Evolutionary conservation across 1,139 yeast genomes (phyloP).

Genomic region (Zygoascus meyerae): DNA sequence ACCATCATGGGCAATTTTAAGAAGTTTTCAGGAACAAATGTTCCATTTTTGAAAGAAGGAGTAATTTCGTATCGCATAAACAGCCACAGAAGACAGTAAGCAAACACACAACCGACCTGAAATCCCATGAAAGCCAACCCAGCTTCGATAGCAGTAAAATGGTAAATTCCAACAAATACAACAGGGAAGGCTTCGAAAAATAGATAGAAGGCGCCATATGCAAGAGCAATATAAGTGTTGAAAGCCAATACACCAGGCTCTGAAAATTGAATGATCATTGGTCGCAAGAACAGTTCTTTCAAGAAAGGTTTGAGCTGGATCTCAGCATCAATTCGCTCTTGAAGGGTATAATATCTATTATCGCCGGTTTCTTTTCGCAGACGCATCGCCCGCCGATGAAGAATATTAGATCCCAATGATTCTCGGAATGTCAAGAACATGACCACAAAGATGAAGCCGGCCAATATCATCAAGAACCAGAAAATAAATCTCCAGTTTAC

Average conservation of each 20-base stretch:
- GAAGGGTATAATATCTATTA: slow-evolving; percentile 32
- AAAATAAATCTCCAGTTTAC: slow-evolving; percentile 38
- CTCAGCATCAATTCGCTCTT: slow-evolving; percentile 19
- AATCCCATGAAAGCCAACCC: slow-evolving; percentile 46
- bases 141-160: slow-evolving; percentile 44
- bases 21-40: slow-evolving; percentile 16
- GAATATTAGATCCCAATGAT: slow-evolving; percentile 43
- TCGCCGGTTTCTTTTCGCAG: slow-evolving; percentile 46
- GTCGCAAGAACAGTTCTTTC: slow-evolving; percentile 45
- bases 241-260: slow-evolving; percentile 34
- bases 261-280: slow-evolving; percentile 35
- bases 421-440: slow-evolving; percentile 45
- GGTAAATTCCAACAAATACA: slow-evolving; percentile 41
- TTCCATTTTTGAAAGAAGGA: slow-evolving; percentile 7
- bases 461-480: slow-evolving; percentile 43
- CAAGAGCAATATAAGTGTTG: slow-evolving; percentile 47
- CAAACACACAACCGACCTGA: slow-evolving; percentile 40
- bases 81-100: slow-evolving; percentile 17
- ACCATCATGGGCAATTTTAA: slow-evolving; percentile 31
- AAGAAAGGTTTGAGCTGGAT: neutral
- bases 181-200: slow-evolving; percentile 62
- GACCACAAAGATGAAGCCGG: slow-evolving; percentile 37
- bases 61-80: slow-evolving; percentile 11
- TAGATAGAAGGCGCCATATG: slow-evolving; percentile 50
- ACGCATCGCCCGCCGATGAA: slow-evolving; percentile 44